Evolutionary conservation across 495 filamentous ascomycete genomes (phyloP).

Genomic region (Penicillium turbatum): DNA sequence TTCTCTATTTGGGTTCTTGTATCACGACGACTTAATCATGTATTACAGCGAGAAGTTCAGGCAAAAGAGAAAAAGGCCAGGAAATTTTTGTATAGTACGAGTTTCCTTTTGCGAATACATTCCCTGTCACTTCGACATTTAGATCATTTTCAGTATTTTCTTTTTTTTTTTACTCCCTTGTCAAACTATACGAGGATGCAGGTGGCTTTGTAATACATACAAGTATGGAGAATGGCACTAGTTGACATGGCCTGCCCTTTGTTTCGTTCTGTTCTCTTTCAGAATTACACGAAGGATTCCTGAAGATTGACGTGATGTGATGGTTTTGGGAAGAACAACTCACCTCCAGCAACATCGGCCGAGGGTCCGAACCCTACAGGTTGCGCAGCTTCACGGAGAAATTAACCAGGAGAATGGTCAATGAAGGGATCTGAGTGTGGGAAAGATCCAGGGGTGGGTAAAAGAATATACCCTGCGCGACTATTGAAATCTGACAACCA

Average conservation of each 20-base stretch:
- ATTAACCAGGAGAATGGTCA: background rate
- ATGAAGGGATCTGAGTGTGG: background rate
- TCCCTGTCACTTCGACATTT: background rate
- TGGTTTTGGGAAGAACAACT: background rate
- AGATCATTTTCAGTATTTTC: background rate
- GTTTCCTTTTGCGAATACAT: conserved; percentile 7
- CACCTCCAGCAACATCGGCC: background rate
- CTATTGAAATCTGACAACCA: conserved; percentile 1
- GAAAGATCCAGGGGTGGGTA: background rate
- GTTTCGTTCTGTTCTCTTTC: background rate
- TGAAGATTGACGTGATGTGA: conserved; percentile 1
- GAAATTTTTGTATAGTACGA: conserved; percentile 9
- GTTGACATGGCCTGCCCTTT: background rate
- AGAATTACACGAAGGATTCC: background rate
- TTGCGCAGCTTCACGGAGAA: background rate
- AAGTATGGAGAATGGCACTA: background rate
- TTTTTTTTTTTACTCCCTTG: background rate
- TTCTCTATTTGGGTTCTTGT: conserved; percentile 15
- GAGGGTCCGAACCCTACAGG: background rate
- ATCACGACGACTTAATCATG: conserved; percentile 29
- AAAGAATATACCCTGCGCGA: background rate
- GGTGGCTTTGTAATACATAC: conserved; percentile 8
- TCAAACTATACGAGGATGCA: conserved; percentile 14
- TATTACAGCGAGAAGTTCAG: conserved; percentile 21
- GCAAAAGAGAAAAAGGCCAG: conserved; percentile 17